phyloP scores from a whole-genome alignment of 306 rosid genomes.

The Oxytropis ochrocephala region DNA sequence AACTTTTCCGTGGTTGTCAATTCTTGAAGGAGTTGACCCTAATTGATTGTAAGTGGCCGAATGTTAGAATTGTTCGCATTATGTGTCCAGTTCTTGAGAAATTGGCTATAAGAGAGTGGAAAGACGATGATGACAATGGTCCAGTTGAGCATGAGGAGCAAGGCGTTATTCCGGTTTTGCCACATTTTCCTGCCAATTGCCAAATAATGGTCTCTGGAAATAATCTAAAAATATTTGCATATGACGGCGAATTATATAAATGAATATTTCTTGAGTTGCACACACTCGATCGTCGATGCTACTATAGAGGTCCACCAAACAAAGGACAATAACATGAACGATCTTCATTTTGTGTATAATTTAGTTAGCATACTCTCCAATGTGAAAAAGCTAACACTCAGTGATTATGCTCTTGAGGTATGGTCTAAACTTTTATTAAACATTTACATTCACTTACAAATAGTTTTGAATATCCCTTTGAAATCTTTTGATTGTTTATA shows the following conservation, averaged over 20 bases:
- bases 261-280: background rate
- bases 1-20: background rate
- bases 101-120: conserved; percentile 14
- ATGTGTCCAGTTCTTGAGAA: background rate
- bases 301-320: background rate
- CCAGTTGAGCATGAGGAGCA: background rate
- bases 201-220: background rate
- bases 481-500: too few species aligned
- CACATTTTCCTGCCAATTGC: background rate
- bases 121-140: background rate
- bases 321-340: too few species aligned
- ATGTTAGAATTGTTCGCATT: background rate
- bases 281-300: background rate
- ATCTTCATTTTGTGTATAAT: too few species aligned
- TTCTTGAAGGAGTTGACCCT: background rate
- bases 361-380: too few species aligned
- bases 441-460: too few species aligned
- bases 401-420: too few species aligned
- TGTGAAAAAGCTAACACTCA: too few species aligned
- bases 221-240: background rate
- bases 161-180: too few species aligned
- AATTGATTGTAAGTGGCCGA: background rate
- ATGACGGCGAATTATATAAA: conserved; percentile 3
- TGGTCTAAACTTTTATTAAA: too few species aligned
- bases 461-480: too few species aligned